Percentiles rank a stretch among this genome's conserved stretches.
These are phyloP conservation scores for Nakazawaea ambrosiae DNA, from an alignment of 805 yeast species.

Conservation along the genomic window DNA sequence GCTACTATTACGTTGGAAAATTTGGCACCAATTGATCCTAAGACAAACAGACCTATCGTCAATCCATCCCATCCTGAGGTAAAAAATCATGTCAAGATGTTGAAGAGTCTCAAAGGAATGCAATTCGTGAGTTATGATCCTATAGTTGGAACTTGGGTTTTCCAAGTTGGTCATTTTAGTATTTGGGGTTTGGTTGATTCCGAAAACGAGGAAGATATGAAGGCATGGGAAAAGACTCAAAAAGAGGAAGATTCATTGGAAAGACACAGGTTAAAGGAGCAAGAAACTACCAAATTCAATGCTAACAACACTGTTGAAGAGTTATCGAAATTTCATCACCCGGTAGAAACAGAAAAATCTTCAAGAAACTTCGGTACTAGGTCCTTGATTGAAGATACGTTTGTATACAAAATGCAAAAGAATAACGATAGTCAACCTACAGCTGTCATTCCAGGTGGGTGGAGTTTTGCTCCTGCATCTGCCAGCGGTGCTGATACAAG, in stretches of 20 bases:
- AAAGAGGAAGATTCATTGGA: slow-evolving; percentile 21
- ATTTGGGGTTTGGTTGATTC: slow-evolving; percentile 86
- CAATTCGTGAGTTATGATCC: slow-evolving; percentile 78
- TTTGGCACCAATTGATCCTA: slow-evolving; percentile 38
- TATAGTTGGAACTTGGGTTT: slow-evolving; percentile 67
- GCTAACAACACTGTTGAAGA: slow-evolving; percentile 14
- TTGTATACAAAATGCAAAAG: slow-evolving; percentile 25
- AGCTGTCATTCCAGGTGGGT: slow-evolving; percentile 24
- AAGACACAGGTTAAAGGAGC: slow-evolving; percentile 1
- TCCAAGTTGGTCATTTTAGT: slow-evolving; percentile 85
- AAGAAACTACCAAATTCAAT: neutral
- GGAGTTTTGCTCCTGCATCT: slow-evolving; percentile 15
- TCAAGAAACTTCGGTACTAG: slow-evolving; percentile 6
- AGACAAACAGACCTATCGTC: slow-evolving; percentile 18
- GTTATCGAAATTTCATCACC: slow-evolving; percentile 4
- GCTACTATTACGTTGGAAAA: slow-evolving; percentile 65
- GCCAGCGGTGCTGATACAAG: slow-evolving; percentile 7
- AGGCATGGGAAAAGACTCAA: slow-evolving; percentile 25
- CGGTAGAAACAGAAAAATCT: slow-evolving; percentile 3
- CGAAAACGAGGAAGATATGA: slow-evolving; percentile 49
- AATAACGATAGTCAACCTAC: slow-evolving; percentile 14
- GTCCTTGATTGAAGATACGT: slow-evolving; percentile 20
- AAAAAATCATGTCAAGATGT: slow-evolving; percentile 39
- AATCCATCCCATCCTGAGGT: slow-evolving; percentile 33
- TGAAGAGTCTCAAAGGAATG: slow-evolving; percentile 59